phyloP scores from a whole-genome alignment of 352 stramenopile species.

The Phytophthora syringae region DNA sequence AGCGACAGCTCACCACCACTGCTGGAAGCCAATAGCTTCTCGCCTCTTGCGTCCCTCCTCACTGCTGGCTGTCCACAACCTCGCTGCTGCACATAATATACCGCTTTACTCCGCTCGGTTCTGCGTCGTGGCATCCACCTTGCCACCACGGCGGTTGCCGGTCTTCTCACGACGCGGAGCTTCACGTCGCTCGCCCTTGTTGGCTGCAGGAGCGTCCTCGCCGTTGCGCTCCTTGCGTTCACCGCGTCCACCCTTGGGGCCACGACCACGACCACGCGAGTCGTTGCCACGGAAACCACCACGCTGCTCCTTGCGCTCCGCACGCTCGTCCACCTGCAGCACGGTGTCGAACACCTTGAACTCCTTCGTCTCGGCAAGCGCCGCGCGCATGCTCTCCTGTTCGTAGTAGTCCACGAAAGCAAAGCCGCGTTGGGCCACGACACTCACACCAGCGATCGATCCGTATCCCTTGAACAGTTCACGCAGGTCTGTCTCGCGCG shows the following conservation, averaged over 20 bases:
- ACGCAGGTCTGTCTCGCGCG: constrained; percentile 77
- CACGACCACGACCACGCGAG: constrained; percentile 53
- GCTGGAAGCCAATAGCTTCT: constrained; percentile 19
- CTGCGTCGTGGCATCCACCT: constrained; percentile 55
- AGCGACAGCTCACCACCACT: constrained; percentile 2
- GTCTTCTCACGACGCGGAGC: constrained; percentile 66
- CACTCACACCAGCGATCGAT: constrained; percentile 72
- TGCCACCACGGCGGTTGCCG: constrained; percentile 65
- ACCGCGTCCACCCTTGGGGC: constrained; percentile 55
- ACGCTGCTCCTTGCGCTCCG: constrained; percentile 77
- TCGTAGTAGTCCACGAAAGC: constrained; percentile 89
- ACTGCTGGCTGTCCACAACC: constrained; percentile 10
- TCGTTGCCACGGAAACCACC: constrained; percentile 60
- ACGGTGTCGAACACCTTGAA: constrained; percentile 83
- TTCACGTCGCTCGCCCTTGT: constrained; percentile 47
- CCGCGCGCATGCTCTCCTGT: constrained; percentile 77
- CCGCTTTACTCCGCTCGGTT: constrained; percentile 58
- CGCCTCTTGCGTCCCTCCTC: constrained; percentile 13
- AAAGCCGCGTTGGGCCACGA: constrained; percentile 63
- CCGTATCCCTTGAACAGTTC: constrained; percentile 85
- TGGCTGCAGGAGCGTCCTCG: constrained; percentile 40
- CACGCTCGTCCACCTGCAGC: constrained; percentile 75
- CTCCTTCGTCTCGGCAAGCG: constrained; percentile 63
- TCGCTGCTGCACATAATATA: constrained; percentile 35
- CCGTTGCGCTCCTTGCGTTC: constrained; percentile 79